Evolutionary conservation across 306 rosid genomes (phyloP).

Genomic region (Begonia masoniana): DNA sequence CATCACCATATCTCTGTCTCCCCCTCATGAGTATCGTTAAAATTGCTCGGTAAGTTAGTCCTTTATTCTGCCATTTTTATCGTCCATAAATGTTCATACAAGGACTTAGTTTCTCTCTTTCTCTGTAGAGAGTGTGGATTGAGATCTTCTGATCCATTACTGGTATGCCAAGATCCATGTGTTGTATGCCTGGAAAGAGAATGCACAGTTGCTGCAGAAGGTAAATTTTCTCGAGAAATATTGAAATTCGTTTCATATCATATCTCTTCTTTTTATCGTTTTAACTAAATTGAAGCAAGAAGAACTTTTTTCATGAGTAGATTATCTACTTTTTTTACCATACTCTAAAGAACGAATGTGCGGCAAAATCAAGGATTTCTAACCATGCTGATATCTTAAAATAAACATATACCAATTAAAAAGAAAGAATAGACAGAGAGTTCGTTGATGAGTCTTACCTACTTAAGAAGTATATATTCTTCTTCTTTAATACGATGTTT

Average conservation of each 20-base stretch:
- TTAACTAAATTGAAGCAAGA: too few relatives aligned
- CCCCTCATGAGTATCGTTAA: constrained; percentile 85
- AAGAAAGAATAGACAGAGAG: too few relatives aligned
- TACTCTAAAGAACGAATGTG: background rate
- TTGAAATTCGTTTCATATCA: background rate
- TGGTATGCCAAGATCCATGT: constrained; percentile 69
- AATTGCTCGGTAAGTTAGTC: constrained; percentile 61
- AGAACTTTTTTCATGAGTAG: too few relatives aligned
- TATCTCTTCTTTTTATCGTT: too few relatives aligned
- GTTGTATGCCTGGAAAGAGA: constrained; percentile 89
- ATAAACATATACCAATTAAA: too few relatives aligned
- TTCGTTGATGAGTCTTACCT: too few relatives aligned
- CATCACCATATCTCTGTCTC: constrained; percentile 76
- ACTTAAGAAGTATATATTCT: too few relatives aligned
- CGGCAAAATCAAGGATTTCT: too few relatives aligned
- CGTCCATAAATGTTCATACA: background rate
- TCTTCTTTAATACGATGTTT: too few relatives aligned
- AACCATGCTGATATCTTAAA: too few relatives aligned
- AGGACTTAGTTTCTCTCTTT: background rate
- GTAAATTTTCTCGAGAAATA: constrained; percentile 17
- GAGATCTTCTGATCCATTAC: constrained; percentile 50
- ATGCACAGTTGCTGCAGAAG: constrained; percentile 88
- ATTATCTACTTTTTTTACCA: background rate
- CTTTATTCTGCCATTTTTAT: background rate
- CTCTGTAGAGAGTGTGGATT: constrained; percentile 74